Conservation (phyloP, 1,284 basidiomycete species). For the Cryptococcus sp. region DNA sequence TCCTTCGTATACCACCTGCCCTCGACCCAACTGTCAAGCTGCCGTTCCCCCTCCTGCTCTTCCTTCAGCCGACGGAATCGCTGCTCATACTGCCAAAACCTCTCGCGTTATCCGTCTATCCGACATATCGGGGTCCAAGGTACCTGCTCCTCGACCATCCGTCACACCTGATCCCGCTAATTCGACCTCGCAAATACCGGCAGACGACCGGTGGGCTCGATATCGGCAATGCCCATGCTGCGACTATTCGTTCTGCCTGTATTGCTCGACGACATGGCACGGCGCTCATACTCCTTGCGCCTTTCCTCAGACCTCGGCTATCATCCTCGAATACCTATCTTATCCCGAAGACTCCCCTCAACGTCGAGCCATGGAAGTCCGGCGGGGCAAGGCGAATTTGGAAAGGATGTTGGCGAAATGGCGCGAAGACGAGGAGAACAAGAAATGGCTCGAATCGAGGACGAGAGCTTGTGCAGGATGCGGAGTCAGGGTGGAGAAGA, state of each 20-base stretch:
- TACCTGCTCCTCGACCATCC: constrained; percentile 1
- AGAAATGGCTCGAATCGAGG: constrained; percentile 34
- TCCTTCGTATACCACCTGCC: constrained; percentile 40
- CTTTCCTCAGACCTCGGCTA: constrained; percentile 28
- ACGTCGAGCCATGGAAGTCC: constrained; percentile 24
- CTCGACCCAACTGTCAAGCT: constrained; percentile 41
- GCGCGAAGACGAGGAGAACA: constrained; percentile 40
- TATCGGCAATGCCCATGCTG: constrained; percentile 35
- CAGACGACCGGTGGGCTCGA: constrained; percentile 36
- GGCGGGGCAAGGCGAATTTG: constrained; percentile 35
- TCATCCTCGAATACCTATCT: constrained; percentile 37
- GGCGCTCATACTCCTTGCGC: constrained; percentile 41
- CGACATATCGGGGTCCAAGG: constrained; percentile 14
- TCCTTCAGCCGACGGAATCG: constrained; percentile 4
- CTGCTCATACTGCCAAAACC: constrained; percentile 6
- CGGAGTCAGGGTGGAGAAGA: constrained; percentile 42
- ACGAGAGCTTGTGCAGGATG: constrained; percentile 42
- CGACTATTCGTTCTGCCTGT: constrained; percentile 36
- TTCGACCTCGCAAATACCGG: background rate
- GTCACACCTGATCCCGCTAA: background rate
- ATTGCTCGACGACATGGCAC: constrained; percentile 41
- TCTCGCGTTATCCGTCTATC: constrained; percentile 24
- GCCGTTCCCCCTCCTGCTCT: constrained; percentile 35
- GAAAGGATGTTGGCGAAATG: constrained; percentile 34
- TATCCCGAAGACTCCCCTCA: constrained; percentile 29